phyloP scores from a whole-genome alignment of 345 rosid genomes.

The Salix exigua region DNA sequence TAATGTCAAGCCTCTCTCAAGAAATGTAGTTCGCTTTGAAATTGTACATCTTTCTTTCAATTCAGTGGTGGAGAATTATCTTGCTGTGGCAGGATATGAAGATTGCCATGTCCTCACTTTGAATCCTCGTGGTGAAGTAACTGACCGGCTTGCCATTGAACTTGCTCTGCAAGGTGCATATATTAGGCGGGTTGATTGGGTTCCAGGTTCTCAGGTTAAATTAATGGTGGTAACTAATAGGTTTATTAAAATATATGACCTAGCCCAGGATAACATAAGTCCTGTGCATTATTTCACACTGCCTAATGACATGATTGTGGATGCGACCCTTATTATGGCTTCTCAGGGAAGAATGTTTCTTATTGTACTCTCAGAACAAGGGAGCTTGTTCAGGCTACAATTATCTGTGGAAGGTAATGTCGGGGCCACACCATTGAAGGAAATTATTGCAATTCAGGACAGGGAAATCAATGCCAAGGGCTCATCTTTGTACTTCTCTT shows the following conservation, averaged over 20 bases:
- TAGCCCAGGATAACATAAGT: constrained; percentile 92
- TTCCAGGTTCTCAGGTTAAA: constrained; percentile 93
- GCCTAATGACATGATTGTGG: constrained; percentile 77
- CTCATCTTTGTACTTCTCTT: constrained; percentile 75
- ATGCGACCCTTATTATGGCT: constrained; percentile 77
- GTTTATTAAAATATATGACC: constrained; percentile 92
- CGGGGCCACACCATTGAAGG: constrained; percentile 82
- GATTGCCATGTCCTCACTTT: constrained; percentile 91
- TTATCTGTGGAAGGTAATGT: constrained; percentile 69
- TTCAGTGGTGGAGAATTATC: constrained; percentile 77
- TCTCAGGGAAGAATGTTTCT: constrained; percentile 79
- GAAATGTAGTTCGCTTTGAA: constrained; percentile 92
- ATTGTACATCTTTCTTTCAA: constrained; percentile 88
- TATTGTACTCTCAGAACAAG: constrained; percentile 80
- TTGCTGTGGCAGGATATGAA: constrained; percentile 96
- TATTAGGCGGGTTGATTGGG: constrained; percentile 87
- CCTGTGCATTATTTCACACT: constrained; percentile 89
- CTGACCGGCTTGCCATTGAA: constrained; percentile 92
- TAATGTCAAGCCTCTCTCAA: constrained; percentile 91
- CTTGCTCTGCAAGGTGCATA: constrained; percentile 96
- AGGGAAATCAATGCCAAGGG: constrained; percentile 71
- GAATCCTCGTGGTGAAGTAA: constrained; percentile 94
- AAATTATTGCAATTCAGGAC: constrained; percentile 57
- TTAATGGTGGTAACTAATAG: constrained; percentile 82
- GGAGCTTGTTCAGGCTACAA: constrained; percentile 72